Percentiles rank a stretch among this genome's conserved stretches.
Evolutionary conservation across 257 asterid species (phyloP).

Genomic region (Przewalskia tangutica): DNA sequence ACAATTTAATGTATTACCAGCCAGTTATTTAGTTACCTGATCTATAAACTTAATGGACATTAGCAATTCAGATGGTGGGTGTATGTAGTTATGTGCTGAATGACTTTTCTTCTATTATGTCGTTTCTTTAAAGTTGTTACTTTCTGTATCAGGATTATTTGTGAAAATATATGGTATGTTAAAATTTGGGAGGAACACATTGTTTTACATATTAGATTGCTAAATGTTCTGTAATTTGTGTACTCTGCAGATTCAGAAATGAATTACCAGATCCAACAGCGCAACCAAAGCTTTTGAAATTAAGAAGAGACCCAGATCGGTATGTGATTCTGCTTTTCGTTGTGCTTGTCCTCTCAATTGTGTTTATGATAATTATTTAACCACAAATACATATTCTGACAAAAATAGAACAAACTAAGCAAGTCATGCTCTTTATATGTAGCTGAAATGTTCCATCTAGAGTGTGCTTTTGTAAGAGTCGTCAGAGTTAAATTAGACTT

Average conservation of each 20-base stretch:
- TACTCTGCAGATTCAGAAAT: slow-evolving; percentile 71
- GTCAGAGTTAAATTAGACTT: neutral
- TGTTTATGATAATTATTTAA: neutral
- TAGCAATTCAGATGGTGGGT: neutral
- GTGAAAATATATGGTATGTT: slow-evolving; percentile 1
- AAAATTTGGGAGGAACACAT: neutral
- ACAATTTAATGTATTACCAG: slow-evolving; percentile 4
- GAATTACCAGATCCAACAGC: slow-evolving; percentile 98
- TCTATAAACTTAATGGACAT: neutral
- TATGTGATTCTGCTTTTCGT: slow-evolving; percentile 14
- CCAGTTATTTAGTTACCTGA: neutral
- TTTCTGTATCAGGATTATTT: neutral
- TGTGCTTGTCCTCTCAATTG: neutral
- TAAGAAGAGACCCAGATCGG: slow-evolving; percentile 84
- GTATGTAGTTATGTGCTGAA: neutral
- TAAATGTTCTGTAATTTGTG: neutral
- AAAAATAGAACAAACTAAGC: neutral
- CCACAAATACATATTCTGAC: neutral
- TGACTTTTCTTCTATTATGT: neutral
- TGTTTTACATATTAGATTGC: neutral
- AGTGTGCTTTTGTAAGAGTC: neutral
- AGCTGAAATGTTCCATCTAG: neutral
- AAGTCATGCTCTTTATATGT: neutral
- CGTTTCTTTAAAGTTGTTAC: neutral
- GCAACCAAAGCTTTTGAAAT: slow-evolving; percentile 74